These are phyloP conservation scores for Arctium lappa DNA, from an alignment of 129 eudicot genomes.

Conservation along the genomic window DNA sequence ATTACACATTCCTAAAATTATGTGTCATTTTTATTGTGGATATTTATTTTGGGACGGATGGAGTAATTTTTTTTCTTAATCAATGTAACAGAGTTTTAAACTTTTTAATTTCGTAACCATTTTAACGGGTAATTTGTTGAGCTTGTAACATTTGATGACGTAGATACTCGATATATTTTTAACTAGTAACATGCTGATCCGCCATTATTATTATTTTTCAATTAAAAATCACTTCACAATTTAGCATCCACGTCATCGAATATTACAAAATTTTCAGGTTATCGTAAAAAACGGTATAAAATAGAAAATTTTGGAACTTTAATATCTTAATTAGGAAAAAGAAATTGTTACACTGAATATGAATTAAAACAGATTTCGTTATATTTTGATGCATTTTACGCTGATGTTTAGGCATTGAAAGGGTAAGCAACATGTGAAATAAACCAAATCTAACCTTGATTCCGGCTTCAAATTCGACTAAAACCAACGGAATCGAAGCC, in stretches of 20 bases:
- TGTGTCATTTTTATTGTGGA: no score
- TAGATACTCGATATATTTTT: background rate
- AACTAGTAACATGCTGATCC: background rate
- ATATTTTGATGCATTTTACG: background rate
- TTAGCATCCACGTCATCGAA: background rate
- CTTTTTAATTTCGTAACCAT: background rate
- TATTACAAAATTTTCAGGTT: background rate
- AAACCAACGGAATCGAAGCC: slow-evolving; percentile 75
- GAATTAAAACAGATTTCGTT: background rate
- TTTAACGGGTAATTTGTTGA: background rate
- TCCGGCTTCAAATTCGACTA: slow-evolving; percentile 74
- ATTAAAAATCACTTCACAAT: background rate
- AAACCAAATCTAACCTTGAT: slow-evolving; percentile 46
- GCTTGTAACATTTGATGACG: no score
- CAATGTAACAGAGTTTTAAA: background rate
- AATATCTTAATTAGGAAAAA: background rate
- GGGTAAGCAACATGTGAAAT: background rate
- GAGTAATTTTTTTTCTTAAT: background rate
- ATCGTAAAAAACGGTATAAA: background rate
- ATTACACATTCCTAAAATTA: no score
- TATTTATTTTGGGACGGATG: no score
- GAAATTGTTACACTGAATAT: background rate
- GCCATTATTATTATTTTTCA: background rate
- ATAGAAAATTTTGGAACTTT: background rate
- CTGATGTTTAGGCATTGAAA: background rate